A percentile compares a stretch with the other conserved stretches of the same genome.
Evolutionary conservation across 371 early-diverging fungal species (phyloP).

Genomic region (Mucor mucedo): DNA sequence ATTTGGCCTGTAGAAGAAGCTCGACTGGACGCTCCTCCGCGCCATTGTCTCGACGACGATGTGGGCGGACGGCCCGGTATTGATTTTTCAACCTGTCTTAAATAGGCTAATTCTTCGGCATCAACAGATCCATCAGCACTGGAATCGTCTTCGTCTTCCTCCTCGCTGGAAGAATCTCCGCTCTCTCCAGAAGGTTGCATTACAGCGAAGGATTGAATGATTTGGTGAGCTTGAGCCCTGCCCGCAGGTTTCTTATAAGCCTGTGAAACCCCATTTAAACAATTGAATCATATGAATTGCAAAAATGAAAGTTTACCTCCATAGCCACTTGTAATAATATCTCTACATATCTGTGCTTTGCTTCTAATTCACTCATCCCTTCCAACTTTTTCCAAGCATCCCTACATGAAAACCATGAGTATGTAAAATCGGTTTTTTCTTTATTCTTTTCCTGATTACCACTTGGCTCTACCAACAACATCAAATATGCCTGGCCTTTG

Average conservation of each 20-base stretch:
- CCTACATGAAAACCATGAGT: slow-evolving; percentile 20
- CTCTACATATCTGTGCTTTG: slow-evolving; percentile 41
- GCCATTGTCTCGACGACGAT: slow-evolving; percentile 6
- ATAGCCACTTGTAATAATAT: slow-evolving; percentile 32
- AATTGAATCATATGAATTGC: neutral
- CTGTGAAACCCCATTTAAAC: slow-evolving; percentile 21
- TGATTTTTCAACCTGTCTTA: slow-evolving; percentile 22
- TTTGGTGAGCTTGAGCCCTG: slow-evolving; percentile 48
- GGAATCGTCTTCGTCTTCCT: slow-evolving; percentile 35
- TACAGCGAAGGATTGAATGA: slow-evolving; percentile 48
- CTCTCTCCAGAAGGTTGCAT: slow-evolving; percentile 36
- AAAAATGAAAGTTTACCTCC: slow-evolving; percentile 22
- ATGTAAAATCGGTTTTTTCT: slow-evolving; percentile 3
- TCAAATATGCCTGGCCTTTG: slow-evolving; percentile 55
- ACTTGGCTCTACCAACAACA: slow-evolving; percentile 54
- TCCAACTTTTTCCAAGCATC: slow-evolving; percentile 44
- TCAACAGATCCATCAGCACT: slow-evolving; percentile 28
- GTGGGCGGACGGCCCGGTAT: slow-evolving; percentile 4
- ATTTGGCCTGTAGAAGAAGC: slow-evolving; percentile 34
- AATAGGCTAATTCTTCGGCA: slow-evolving; percentile 38
- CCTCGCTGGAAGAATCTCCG: slow-evolving; percentile 31
- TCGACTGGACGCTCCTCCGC: slow-evolving; percentile 21
- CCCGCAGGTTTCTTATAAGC: slow-evolving; percentile 47
- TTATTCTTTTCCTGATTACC: slow-evolving; percentile 25
- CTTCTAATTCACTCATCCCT: slow-evolving; percentile 32